A percentile compares a stretch with the other conserved stretches of the same genome.
Conservation (phyloP, 441 rosid species). For the Erysimum pusillum region DNA sequence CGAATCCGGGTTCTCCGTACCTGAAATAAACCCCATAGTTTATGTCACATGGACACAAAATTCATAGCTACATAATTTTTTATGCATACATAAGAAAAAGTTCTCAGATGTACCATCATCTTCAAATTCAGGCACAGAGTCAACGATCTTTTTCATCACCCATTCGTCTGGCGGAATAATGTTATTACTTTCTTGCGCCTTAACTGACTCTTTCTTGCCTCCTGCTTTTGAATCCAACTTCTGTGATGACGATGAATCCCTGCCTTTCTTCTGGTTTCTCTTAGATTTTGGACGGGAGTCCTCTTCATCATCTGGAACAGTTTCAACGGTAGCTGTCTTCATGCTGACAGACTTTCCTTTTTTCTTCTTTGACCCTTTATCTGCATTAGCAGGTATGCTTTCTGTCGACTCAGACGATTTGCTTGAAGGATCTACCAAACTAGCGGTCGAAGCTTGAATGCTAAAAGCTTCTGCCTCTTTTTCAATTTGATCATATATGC, state of each 20-base stretch:
- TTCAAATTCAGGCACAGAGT: constrained; percentile 78
- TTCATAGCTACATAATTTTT: constrained; percentile 21
- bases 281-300: constrained; percentile 74
- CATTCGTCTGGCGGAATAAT: constrained; percentile 81
- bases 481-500: constrained; percentile 73
- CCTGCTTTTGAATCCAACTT: constrained; percentile 66
- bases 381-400: constrained; percentile 54
- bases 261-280: constrained; percentile 88
- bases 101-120: constrained; percentile 70
- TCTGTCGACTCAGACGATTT: constrained; percentile 62
- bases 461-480: constrained; percentile 77
- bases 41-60: constrained; percentile 36
- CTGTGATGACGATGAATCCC: constrained; percentile 68
- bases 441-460: constrained; percentile 59
- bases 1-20: constrained; percentile 67
- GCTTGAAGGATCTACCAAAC: constrained; percentile 50
- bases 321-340: constrained; percentile 62
- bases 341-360: constrained; percentile 74
- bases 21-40: constrained; percentile 55
- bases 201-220: constrained; percentile 68
- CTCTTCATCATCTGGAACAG: constrained; percentile 69
- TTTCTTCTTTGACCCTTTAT: constrained; percentile 85
- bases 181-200: constrained; percentile 64
- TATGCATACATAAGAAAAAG: constrained; percentile 18
- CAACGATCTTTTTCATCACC: constrained; percentile 72